phyloP scores from a whole-genome alignment of 176 grass and related monocot genomes.

The Thalia dealbata region DNA sequence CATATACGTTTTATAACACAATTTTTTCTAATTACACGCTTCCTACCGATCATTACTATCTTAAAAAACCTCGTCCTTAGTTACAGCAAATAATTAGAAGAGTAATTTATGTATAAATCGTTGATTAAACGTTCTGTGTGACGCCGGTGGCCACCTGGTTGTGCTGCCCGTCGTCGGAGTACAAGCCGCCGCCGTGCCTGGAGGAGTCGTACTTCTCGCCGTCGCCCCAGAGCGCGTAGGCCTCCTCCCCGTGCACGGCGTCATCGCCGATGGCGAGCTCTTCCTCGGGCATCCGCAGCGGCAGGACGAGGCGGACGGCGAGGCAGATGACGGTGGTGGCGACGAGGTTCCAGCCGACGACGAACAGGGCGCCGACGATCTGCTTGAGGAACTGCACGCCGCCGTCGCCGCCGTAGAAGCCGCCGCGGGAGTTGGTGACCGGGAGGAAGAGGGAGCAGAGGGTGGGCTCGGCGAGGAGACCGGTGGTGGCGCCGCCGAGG shows the following conservation, averaged over 20 bases:
- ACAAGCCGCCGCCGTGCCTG: not conserved
- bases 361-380: conserved; percentile 26
- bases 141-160: conserved; percentile 25
- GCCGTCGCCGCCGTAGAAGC: conserved; percentile 29
- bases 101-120: no score
- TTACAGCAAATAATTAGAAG: no score
- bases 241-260: conserved; percentile 87
- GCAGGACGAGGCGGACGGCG: conserved; percentile 25
- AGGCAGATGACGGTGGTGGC: conserved; percentile 33
- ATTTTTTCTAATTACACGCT: no score
- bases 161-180: conserved; percentile 9
- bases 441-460: conserved; percentile 39
- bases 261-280: conserved; percentile 68
- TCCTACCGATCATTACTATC: no score
- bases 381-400: conserved; percentile 35
- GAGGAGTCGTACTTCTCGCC: conserved; percentile 22
- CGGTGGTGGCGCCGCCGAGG: conserved; percentile 29
- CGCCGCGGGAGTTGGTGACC: conserved; percentile 28
- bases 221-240: conserved; percentile 92
- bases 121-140: conserved; percentile 34
- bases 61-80: no score
- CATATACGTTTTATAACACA: no score
- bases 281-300: conserved; percentile 32
- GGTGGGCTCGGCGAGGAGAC: conserved; percentile 31
- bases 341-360: conserved; percentile 36